Evolutionary conservation across 2,329 filamentous ascomycete species (phyloP).

Genomic region (Mycosphaerella sp.): DNA sequence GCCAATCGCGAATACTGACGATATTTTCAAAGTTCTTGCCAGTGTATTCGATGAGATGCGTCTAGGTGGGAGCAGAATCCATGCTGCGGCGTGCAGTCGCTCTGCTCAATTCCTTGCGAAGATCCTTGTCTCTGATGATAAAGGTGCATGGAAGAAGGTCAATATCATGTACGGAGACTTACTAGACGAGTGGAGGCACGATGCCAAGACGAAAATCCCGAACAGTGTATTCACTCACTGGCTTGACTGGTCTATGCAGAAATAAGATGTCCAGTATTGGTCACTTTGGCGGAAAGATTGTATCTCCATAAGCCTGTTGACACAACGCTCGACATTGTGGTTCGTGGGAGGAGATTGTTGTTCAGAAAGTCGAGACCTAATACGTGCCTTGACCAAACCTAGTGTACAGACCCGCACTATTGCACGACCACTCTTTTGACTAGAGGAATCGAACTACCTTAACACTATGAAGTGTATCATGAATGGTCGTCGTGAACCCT

Average conservation of each 20-base stretch:
- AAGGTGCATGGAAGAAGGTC: slow-evolving; percentile 34
- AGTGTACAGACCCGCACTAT: too few species aligned
- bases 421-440: too few species aligned
- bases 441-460: too few species aligned
- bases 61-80: slow-evolving; percentile 59
- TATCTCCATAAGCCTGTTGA: too few species aligned
- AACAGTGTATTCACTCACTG: slow-evolving; percentile 44
- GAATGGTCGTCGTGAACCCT: too few species aligned
- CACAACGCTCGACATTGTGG: too few species aligned
- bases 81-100: slow-evolving; percentile 68
- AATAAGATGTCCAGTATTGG: slow-evolving; percentile 1
- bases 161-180: slow-evolving; percentile 40
- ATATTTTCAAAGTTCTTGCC: slow-evolving; percentile 54
- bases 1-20: slow-evolving; percentile 34
- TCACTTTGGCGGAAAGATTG: too few species aligned
- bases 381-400: too few species aligned
- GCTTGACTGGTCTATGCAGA: slow-evolving; percentile 40
- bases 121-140: slow-evolving; percentile 50
- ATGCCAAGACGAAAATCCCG: slow-evolving; percentile 40
- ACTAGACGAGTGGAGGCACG: slow-evolving; percentile 40
- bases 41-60: slow-evolving; percentile 63
- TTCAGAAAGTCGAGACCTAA: too few species aligned
- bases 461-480: too few species aligned
- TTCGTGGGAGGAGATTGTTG: too few species aligned
- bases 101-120: slow-evolving; percentile 63